Base-by-base conservation (phyloP, 257 asterid genomes). In the Jacaranda mimosifolia region DNA sequence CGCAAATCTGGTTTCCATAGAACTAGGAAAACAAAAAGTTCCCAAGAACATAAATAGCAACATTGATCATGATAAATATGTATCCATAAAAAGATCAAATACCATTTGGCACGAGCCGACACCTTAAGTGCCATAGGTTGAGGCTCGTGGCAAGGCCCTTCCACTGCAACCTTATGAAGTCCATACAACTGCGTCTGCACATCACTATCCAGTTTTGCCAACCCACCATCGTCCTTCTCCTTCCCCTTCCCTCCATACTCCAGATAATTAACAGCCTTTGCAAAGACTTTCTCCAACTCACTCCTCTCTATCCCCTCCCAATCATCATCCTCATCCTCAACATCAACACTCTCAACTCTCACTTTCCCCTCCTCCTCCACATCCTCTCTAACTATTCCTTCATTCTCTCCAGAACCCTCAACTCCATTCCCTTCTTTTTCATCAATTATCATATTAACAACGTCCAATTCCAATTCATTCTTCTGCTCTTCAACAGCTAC, bases 251-350 rank as follows among this genome's bases (percentile, higher is more conserved):
- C 77, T 57, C 95, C 89, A 68, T 67, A 88, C 76, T 85, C 92
- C 53, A 92, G 89, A 78, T 79, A 91, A 63, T 92, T 88, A 32
- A 91, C 93, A 67, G 97, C 98, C 76, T 84, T 90, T 7, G 90
- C 90, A 84, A 94, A 94, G 3, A 69, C 85, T 70, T 87, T 89
- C 86, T 94, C 98, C 86, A 92, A 72, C 72, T 94, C 98, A 82
- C 89, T 94, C 81, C 98, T 87, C 86, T 94, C 98, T 32, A 94
- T 83, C 17, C 97, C 97, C 74, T 94, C 98, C 98, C 98, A 94
- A 83, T 92, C 98, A 73, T 92, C 97, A 42, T 42, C 46, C 32
- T 26, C 32, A 79, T 87, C 93, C 38, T 56, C 86, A 67, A 66
- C 86, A 63, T 53, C 84, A 66, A 56, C 59, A 7, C 43, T 67